Conservation (phyloP, 2,329 filamentous ascomycete genomes). For the Diaporthe sp. region DNA sequence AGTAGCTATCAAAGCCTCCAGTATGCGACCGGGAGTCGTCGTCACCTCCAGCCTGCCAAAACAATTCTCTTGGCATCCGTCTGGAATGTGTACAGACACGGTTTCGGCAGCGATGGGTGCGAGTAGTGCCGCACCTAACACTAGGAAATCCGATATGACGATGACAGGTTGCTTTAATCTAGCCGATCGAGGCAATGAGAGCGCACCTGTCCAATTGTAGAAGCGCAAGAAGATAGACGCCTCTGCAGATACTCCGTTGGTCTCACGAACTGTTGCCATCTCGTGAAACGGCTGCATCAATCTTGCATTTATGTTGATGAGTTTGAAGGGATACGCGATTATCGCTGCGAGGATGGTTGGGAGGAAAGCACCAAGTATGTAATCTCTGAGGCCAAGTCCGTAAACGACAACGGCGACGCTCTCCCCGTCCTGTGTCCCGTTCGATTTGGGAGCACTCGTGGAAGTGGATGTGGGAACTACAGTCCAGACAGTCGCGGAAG, state of each 20-base stretch:
- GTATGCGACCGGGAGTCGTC: slow-evolving; percentile 1
- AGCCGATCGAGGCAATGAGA: slow-evolving; percentile 21
- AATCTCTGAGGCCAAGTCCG: slow-evolving; percentile 13
- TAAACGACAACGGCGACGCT: background rate
- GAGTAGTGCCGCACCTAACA: slow-evolving; percentile 30
- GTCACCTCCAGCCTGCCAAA: slow-evolving; percentile 26
- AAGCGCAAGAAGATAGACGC: slow-evolving; percentile 31
- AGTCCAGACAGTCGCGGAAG: background rate
- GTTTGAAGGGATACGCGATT: slow-evolving; percentile 29
- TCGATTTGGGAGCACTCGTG: background rate
- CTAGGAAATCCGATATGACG: slow-evolving; percentile 33
- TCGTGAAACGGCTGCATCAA: slow-evolving; percentile 38
- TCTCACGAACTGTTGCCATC: slow-evolving; percentile 2
- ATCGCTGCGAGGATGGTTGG: slow-evolving; percentile 36
- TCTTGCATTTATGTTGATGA: slow-evolving; percentile 38
- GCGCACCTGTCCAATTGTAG: slow-evolving; percentile 17
- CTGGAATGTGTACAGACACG: slow-evolving; percentile 11
- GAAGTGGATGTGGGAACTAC: background rate
- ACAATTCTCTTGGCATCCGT: slow-evolving; percentile 5
- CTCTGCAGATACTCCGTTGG: background rate
- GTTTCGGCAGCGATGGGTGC: slow-evolving; percentile 33
- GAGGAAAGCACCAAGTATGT: slow-evolving; percentile 34
- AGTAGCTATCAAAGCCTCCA: slow-evolving; percentile 44
- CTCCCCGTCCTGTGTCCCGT: background rate
- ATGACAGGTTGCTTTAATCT: slow-evolving; percentile 23